Evolutionary conservation across 2,329 filamentous ascomycete genomes (phyloP).

Genomic region (Colletotrichum tabaci): DNA sequence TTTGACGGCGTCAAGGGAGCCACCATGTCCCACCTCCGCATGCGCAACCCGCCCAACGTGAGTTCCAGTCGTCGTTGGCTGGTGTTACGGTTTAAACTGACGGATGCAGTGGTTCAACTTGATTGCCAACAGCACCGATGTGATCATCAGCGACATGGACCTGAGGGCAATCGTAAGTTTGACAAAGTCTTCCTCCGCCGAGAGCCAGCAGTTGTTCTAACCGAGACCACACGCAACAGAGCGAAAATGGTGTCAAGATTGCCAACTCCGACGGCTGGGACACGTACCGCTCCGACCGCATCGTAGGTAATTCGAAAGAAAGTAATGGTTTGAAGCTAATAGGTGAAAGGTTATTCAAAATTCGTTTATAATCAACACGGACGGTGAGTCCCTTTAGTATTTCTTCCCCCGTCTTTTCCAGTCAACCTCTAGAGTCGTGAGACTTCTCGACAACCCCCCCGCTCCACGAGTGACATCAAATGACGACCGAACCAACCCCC

Average conservation of each 20-base stretch:
- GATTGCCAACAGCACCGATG: slow-evolving; percentile 75
- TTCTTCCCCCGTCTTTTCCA: too few species aligned
- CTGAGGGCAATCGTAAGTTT: slow-evolving; percentile 55
- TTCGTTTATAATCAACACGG: slow-evolving; percentile 74
- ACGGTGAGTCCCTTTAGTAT: slow-evolving; percentile 53
- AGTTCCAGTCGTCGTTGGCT: background rate
- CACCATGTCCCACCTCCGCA: slow-evolving; percentile 45
- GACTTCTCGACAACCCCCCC: too few species aligned
- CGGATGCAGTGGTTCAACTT: slow-evolving; percentile 62
- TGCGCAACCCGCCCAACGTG: slow-evolving; percentile 68
- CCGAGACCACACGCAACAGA: slow-evolving; percentile 53
- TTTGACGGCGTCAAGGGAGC: slow-evolving; percentile 31
- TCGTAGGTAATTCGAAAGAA: slow-evolving; percentile 51
- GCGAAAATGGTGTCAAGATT: slow-evolving; percentile 71
- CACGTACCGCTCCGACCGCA: slow-evolving; percentile 73
- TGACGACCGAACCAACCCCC: too few species aligned
- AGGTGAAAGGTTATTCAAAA: slow-evolving; percentile 69
- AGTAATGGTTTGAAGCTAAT: too few species aligned
- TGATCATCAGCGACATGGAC: slow-evolving; percentile 74
- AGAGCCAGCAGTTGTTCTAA: background rate
- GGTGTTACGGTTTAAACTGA: background rate
- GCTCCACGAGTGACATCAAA: too few species aligned
- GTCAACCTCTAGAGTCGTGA: too few species aligned
- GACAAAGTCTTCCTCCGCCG: slow-evolving; percentile 50
- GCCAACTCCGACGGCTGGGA: slow-evolving; percentile 69